Base-by-base conservation (phyloP, 176 grass and related monocot species). In the Phoenix dactylifera region DNA sequence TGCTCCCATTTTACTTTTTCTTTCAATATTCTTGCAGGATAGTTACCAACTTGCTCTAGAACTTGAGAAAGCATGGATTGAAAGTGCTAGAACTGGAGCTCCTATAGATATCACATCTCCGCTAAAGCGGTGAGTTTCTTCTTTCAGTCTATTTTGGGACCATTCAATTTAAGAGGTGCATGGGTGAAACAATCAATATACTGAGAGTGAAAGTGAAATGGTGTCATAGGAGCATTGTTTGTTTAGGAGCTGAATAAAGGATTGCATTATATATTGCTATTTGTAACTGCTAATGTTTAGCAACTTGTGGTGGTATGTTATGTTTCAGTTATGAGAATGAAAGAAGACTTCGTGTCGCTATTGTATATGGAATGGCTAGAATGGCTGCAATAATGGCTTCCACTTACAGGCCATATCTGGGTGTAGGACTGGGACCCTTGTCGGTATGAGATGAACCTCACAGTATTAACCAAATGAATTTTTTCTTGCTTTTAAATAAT, bases 331-430 rank as follows among this genome's bases (percentile, higher is more conserved):
- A 98, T 78, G 93, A 98, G 68, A 74, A 77, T 15, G 87, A 98
- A 70, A 88, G 93, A 86, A 91, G 74, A 59, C 74, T 92, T 15
- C 93, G 93, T 50, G 93, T 98, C 60, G 84, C 93, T 64, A 17
- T 98, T 73, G 88, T 98, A 83, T 86, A 98, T 73, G 93, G 87
- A 66, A 83, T 98, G 79, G 87, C 93, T 76, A 80, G 93, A 76
- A 98, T 98, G 93, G 93, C 93, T 67, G 93, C 93, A 63, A 88
- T 83, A 68, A 98, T 98, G 93, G 93, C 93, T 71, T 79, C 87
- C 22, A 98, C 93, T 74, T 98, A 98, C 22, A 82, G 87, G 62
- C 93, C 93, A 66, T 98, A 88, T 66, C 69, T 98, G 60, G 93
- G 93, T 50, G 84, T 88, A 22, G 93, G 93, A 18, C 66, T 92